Evolutionary conservation across 2,329 filamentous ascomycete genomes (phyloP), one percentile per base, ranked within the genome.

Genomic region (Helicocarpus griseus): DNA sequence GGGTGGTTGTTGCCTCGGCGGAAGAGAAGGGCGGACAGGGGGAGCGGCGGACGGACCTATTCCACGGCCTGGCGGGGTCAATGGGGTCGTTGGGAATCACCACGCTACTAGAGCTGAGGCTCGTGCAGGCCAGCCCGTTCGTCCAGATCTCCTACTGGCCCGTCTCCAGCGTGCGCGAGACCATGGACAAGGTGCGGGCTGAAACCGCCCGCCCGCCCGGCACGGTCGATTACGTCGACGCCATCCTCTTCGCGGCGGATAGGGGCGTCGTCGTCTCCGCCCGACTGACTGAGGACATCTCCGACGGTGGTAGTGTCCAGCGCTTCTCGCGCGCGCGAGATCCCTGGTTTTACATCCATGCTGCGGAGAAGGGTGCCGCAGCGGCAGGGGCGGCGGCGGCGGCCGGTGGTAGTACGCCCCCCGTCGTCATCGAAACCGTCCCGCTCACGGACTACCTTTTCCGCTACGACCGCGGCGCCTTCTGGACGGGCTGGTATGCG

Each of bases 301-400:
- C 26, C 7, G 17, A 33, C 2, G 74, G 0, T 4, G 48, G 33
- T 1, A 62, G 62, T 40, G 58, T 69, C 1, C 68, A 67, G 26
- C 70, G 63, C 0, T 85, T 87, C 64, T 77, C 76, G n/a, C 71
- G 77, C 9, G 69, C 77, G 0, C 65, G 64, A 2, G 85, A 89
- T 57, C 79, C 82, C 0, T 89, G 85, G 86, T 87, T 87, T 61
- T 89, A 87, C 54, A 69, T 87, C 2, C 84, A 86, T 56, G 83
- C 78, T 1, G 67, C 79, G 13, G 48, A 49, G n/a, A 28, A n/a
- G n/a, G n/a, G n/a, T n/a, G n/a, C n/a, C 19, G 2, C 17, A 39
- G 36, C 2, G 17, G 36, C n/a, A 39, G n/a, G 11, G 4, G 5
- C 36, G 21, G 36, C n/a, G 36, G 17, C 36, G n/a, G n/a, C n/a